Evolutionary conservation across 306 rosid genomes (phyloP).

Genomic region (Pterocarpus santalinus): DNA sequence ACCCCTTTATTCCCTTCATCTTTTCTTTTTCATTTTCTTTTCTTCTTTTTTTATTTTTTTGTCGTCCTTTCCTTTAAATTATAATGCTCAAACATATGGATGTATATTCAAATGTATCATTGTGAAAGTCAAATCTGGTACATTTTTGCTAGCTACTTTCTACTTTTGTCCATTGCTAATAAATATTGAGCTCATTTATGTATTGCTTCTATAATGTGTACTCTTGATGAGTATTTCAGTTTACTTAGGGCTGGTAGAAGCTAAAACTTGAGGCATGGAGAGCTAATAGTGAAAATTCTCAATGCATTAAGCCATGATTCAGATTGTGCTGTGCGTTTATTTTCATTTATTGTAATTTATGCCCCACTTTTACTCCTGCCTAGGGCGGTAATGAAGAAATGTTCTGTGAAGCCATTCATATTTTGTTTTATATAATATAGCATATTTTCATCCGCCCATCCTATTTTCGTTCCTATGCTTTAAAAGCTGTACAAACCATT

Average conservation of each 20-base stretch:
- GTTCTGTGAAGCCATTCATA: no score
- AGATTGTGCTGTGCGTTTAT: background rate
- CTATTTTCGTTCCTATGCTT: no score
- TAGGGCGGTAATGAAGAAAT: no score
- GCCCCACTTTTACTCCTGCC: no score
- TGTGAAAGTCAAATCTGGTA: conserved; percentile 40
- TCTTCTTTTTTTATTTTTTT: background rate
- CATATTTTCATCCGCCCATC: no score
- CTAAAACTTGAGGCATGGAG: conserved; percentile 15
- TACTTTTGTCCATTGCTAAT: conserved; percentile 9
- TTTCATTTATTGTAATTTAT: no score
- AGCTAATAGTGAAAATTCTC: conserved; percentile 22
- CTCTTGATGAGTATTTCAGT: conserved; percentile 32
- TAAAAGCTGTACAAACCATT: no score
- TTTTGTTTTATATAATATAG: no score
- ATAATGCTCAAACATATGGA: conserved; percentile 34
- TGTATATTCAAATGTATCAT: conserved; percentile 47
- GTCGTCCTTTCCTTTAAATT: background rate
- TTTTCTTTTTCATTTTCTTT: background rate
- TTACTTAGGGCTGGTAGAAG: conserved; percentile 30
- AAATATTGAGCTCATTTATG: conserved; percentile 32
- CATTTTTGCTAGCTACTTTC: conserved; percentile 32
- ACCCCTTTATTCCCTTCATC: background rate
- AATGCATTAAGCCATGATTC: background rate
- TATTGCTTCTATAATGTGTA: conserved; percentile 3